Percentiles rank a stretch among this genome's conserved stretches.
Conservation (phyloP, 805 yeast species). For the Lipomyces yamadae region DNA sequence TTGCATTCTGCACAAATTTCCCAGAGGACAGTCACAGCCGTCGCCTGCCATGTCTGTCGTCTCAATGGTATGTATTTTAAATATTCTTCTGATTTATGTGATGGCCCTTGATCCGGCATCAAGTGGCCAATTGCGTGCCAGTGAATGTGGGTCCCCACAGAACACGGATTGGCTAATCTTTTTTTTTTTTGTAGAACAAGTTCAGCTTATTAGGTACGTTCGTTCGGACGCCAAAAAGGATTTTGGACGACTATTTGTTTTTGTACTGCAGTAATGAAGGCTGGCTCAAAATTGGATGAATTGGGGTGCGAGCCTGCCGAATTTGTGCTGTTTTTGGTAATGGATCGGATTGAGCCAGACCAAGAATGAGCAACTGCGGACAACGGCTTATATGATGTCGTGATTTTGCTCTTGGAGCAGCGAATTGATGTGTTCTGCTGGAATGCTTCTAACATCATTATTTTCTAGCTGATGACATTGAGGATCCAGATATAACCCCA, state of each 20-base stretch:
- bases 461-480: slow-evolving; percentile 71
- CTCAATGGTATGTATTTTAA: slow-evolving; percentile 19
- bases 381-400: background rate
- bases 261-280: background rate
- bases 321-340: background rate
- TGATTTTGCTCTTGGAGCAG: background rate
- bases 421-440: background rate
- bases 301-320: background rate
- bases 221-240: background rate
- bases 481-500: slow-evolving; percentile 59
- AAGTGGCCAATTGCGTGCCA: too few relatives aligned
- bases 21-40: slow-evolving; percentile 4
- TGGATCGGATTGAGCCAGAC: background rate
- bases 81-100: background rate
- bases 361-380: background rate
- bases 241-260: background rate
- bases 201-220: slow-evolving; percentile 33
- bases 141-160: background rate
- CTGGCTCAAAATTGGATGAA: background rate
- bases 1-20: background rate
- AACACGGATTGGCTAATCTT: background rate
- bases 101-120: slow-evolving; percentile 1
- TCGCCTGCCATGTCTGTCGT: slow-evolving; percentile 29
- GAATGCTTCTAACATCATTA: background rate
- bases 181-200: slow-evolving; percentile 25